Evolutionary conservation across 2,329 filamentous ascomycete species (phyloP).

Genomic region (Chaetomiaceae sp.): DNA sequence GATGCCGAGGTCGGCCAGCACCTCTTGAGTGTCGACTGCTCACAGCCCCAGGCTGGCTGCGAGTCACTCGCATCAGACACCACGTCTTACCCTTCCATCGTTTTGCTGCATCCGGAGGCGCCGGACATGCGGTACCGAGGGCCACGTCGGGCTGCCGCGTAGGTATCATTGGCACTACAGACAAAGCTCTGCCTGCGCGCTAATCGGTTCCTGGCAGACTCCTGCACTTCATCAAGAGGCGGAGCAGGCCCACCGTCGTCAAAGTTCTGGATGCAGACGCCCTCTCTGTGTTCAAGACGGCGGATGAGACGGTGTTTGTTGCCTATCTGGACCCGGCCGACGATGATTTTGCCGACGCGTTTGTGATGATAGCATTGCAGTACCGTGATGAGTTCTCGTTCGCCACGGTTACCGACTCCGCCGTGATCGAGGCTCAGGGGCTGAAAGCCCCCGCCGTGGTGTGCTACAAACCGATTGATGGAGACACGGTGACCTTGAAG

Average conservation of each 20-base stretch:
- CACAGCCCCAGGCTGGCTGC: slow-evolving; percentile 12
- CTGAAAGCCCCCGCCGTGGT: slow-evolving; percentile 21
- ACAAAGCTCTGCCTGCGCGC: too few species aligned
- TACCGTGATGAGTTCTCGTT: slow-evolving; percentile 33
- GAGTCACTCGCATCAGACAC: slow-evolving; percentile 9
- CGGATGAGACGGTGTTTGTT: slow-evolving; percentile 31
- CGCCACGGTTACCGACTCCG: background rate
- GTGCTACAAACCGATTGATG: slow-evolving; percentile 28
- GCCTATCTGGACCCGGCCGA: slow-evolving; percentile 25
- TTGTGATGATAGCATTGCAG: slow-evolving; percentile 24
- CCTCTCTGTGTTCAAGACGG: slow-evolving; percentile 25
- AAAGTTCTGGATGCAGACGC: slow-evolving; percentile 16
- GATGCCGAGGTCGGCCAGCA: slow-evolving; percentile 2
- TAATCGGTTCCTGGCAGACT: slow-evolving; percentile 25
- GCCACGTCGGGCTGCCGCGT: slow-evolving; percentile 19
- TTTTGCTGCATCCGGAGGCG: slow-evolving; percentile 18
- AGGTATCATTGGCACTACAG: too few species aligned
- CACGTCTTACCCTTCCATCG: slow-evolving; percentile 19
- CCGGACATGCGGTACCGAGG: slow-evolving; percentile 19
- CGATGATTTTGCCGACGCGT: slow-evolving; percentile 15
- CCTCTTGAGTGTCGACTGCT: slow-evolving; percentile 25
- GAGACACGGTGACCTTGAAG: slow-evolving; percentile 20
- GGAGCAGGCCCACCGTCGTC: slow-evolving; percentile 23
- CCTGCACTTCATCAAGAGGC: slow-evolving; percentile 23
- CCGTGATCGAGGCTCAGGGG: slow-evolving; percentile 13